Evolutionary conservation across 768 basidiomycete species (phyloP), one percentile per base, ranked within the genome.

Genomic region (Epithele typhae): DNA sequence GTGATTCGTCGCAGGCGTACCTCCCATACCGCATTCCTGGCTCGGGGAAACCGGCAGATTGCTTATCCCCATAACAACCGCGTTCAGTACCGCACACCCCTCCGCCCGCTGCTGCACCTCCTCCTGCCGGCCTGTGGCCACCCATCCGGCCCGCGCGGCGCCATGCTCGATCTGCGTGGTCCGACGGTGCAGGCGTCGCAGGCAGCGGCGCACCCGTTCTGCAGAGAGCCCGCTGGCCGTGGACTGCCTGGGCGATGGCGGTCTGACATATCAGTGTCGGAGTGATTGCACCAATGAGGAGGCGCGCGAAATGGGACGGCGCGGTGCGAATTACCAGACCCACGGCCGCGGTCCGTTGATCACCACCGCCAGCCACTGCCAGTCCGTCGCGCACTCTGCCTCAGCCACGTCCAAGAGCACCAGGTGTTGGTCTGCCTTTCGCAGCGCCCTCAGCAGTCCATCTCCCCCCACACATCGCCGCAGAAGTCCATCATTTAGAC

Each of bases 11-110:
- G 35, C 24, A 34, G 25, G 41, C 37, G 41, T 19, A n/a, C n/a
- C n/a, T n/a, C n/a, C n/a, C n/a, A 39, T 52, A 49, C 54, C 54
- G 27, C 34, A 25, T 18, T 25, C 25, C 47, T 44, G 55, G 52
- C 30, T 45, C 55, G 55, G 55, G 55, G 55, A 54, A 47, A 57
- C 55, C 55, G 55, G 51, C 50, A 51, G 43, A 50, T 48, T 50
- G 48, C 45, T 47, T 37, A 54, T 54, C 37, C 19, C 53, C 48
- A 54, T 54, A 44, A 40, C 38, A 45, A 54, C 53, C 40, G n/a
- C n/a, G 32, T 36, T 21, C 44, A 22, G 37, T 30, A 37, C n/a
- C n/a, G n/a, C n/a, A n/a, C n/a, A 34, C 10, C 35, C 25, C 17
- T 15, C 22, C 30, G 33, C 35, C 46, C 41, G 11, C 23, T 34